Conservation (phyloP, 1,139 yeast species). For the Scheffersomyces illinoinensis region DNA sequence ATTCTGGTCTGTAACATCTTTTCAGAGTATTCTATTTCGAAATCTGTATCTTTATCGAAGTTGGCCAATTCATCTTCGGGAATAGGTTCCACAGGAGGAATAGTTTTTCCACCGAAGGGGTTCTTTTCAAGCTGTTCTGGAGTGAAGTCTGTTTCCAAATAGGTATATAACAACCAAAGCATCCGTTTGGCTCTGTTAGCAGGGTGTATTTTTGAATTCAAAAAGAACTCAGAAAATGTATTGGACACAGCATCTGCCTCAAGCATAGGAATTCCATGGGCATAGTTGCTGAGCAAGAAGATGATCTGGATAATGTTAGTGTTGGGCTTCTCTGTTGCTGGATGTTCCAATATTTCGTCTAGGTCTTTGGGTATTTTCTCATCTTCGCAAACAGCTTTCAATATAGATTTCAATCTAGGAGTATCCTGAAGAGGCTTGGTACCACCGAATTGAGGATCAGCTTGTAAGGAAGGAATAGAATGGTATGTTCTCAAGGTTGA, state of each 20-base stretch:
- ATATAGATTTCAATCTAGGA: conserved; percentile 84
- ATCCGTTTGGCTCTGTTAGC: conserved; percentile 68
- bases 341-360: conserved; percentile 43
- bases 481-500: conserved; percentile 91
- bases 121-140: conserved; percentile 54
- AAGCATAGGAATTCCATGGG: conserved; percentile 41
- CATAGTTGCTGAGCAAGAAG: conserved; percentile 70
- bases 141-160: conserved; percentile 68
- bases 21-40: conserved; percentile 71
- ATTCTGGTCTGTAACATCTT: conserved; percentile 65
- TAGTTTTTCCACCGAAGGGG: conserved; percentile 60
- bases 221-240: conserved; percentile 62
- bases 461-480: conserved; percentile 87
- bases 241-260: conserved; percentile 4
- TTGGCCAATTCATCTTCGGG: conserved; percentile 35
- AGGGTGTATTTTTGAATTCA: conserved; percentile 55
- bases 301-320: conserved; percentile 67
- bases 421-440: conserved; percentile 90
- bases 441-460: conserved; percentile 50
- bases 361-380: conserved; percentile 45
- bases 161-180: conserved; percentile 81
- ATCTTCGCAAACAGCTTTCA: conserved; percentile 74
- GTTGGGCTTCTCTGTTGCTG: conserved; percentile 44
- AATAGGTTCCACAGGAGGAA: conserved; percentile 51
- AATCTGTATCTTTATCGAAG: conserved; percentile 70